phyloP scores from a whole-genome alignment of 257 asterid genomes.

The Plectranthus barbatus region DNA sequence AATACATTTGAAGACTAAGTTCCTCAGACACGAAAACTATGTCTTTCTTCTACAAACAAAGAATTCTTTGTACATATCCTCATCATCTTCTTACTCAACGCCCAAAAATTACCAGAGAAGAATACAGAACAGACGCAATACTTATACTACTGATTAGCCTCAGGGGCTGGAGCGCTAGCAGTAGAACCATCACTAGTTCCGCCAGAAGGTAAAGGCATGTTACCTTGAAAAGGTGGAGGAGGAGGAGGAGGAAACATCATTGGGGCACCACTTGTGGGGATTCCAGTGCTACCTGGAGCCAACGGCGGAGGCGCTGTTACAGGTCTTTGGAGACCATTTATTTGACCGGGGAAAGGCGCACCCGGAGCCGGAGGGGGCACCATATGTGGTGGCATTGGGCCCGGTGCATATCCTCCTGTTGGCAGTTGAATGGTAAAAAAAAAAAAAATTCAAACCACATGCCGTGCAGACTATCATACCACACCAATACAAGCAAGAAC shows the following conservation, averaged over 20 bases:
- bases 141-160: conserved; percentile 35
- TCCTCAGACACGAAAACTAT: not conserved
- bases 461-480: not conserved
- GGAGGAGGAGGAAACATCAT: conserved; percentile 51
- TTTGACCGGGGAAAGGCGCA: conserved; percentile 57
- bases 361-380: conserved; percentile 67
- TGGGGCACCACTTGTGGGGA: conserved; percentile 34
- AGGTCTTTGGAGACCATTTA: conserved; percentile 67
- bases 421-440: not conserved
- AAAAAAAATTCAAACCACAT: not conserved
- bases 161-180: conserved; percentile 30
- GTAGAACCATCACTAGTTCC: conserved; percentile 45
- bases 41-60: conserved; percentile 3
- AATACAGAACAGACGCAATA: not conserved
- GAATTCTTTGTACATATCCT: conserved; percentile 19
- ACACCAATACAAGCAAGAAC: not conserved
- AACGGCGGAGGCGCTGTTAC: conserved; percentile 40
- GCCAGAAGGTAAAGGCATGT: conserved; percentile 29
- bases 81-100: conserved; percentile 4
- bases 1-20: conserved; percentile 11
- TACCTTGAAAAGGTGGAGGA: conserved; percentile 47
- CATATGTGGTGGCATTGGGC: conserved; percentile 62
- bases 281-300: conserved; percentile 52
- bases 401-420: conserved; percentile 63
- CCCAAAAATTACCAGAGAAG: conserved; percentile 1